Evolutionary conservation across 805 yeast species (phyloP).

Genomic region (Candida silvicultrix): DNA sequence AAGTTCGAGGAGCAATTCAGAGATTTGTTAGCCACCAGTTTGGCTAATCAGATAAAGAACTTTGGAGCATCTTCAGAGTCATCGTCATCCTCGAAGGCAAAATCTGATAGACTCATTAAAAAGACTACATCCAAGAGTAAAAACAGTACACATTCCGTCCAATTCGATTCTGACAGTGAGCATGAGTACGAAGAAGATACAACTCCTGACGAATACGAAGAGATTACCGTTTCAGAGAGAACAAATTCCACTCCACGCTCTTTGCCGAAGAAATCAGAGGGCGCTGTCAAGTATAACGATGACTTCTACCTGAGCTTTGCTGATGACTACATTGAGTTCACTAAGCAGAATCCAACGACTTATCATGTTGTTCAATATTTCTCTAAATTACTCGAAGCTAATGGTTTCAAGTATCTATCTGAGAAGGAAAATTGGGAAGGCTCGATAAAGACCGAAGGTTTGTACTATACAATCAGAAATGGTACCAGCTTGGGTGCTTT

Average conservation of each 20-base stretch:
- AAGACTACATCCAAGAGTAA: background rate
- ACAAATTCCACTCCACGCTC: constrained; percentile 1
- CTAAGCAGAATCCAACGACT: constrained; percentile 66
- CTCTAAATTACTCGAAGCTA: constrained; percentile 37
- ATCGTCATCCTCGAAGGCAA: background rate
- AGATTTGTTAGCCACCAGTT: background rate
- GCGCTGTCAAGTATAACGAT: background rate
- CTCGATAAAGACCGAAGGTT: constrained; percentile 33
- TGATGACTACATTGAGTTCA: constrained; percentile 62
- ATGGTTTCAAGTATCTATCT: constrained; percentile 59
- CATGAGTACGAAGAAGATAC: background rate
- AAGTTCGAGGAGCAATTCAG: background rate
- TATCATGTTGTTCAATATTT: constrained; percentile 62
- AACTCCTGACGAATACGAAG: constrained; percentile 17
- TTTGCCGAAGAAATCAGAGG: background rate
- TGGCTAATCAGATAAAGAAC: background rate
- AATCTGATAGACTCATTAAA: constrained; percentile 1
- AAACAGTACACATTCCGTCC: constrained; percentile 1
- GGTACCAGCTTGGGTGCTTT: constrained; percentile 68
- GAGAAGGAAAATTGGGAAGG: constrained; percentile 46
- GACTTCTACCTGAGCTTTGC: constrained; percentile 26
- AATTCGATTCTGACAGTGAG: constrained; percentile 18
- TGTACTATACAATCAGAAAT: constrained; percentile 62
- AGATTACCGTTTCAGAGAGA: background rate
- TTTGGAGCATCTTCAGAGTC: background rate